Percentiles rank a stretch among this genome's conserved stretches.
These are phyloP conservation scores for Mallotus repandus DNA, from an alignment of 441 rosid genomes.

Conservation along the genomic window DNA sequence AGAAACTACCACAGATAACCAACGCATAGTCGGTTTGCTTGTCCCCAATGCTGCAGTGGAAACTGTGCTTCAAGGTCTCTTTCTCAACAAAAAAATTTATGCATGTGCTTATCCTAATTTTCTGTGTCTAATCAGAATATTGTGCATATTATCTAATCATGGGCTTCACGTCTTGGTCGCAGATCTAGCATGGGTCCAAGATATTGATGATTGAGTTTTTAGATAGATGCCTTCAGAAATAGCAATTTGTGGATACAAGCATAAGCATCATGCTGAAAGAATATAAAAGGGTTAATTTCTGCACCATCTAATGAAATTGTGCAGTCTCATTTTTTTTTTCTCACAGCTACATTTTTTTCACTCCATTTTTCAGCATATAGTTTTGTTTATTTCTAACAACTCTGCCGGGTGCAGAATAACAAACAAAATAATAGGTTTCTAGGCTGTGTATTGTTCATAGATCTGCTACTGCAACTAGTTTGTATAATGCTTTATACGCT, in stretches of 20 bases:
- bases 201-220: conserved; percentile 54
- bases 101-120: too few species aligned
- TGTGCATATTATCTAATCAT: background rate
- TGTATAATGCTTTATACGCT: conserved; percentile 21
- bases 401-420: conserved; percentile 9
- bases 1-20: conserved; percentile 74
- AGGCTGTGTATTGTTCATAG: conserved; percentile 24
- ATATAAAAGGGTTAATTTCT: background rate
- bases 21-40: conserved; percentile 80
- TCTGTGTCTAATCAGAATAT: background rate
- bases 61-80: conserved; percentile 83
- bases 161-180: conserved; percentile 24
- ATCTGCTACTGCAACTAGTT: conserved; percentile 14
- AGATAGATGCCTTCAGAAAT: background rate
- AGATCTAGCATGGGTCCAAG: conserved; percentile 98
- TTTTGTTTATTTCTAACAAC: conserved; percentile 31
- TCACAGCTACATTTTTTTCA: background rate
- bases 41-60: conserved; percentile 96
- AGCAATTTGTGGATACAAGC: conserved; percentile 18
- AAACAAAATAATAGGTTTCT: conserved; percentile 22
- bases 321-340: conserved; percentile 38
- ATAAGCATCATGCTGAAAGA: conserved; percentile 12
- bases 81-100: too few species aligned
- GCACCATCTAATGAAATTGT: conserved; percentile 25
- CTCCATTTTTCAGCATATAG: conserved; percentile 36